Percentiles rank a stretch among this genome's conserved stretches.
Conservation (phyloP, 805 yeast genomes). For the Vanderwaltozyma verrucispora region DNA sequence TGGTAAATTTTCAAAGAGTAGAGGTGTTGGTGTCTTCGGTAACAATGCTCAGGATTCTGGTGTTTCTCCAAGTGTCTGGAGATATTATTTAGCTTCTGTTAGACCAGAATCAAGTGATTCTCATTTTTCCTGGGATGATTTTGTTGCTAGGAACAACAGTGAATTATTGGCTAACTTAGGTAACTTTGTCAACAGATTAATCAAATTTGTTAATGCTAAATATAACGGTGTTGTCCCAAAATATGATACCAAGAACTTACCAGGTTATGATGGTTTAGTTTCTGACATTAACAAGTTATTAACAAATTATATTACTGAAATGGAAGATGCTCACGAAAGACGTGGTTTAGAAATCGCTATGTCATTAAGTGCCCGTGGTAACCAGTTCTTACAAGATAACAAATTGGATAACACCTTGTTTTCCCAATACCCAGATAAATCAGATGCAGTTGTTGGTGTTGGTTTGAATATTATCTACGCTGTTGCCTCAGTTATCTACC, state of each 20-base stretch:
- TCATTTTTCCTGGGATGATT: slow-evolving; percentile 95
- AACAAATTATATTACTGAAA: slow-evolving; percentile 48
- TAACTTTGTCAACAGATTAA: slow-evolving; percentile 88
- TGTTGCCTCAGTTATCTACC: slow-evolving; percentile 71
- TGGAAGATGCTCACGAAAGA: slow-evolving; percentile 75
- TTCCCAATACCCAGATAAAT: slow-evolving; percentile 60
- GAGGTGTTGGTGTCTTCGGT: slow-evolving; percentile 97
- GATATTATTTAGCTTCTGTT: slow-evolving; percentile 85
- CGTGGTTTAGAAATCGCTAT: slow-evolving; percentile 87
- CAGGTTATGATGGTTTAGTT: slow-evolving; percentile 36
- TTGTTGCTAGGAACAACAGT: slow-evolving; percentile 85
- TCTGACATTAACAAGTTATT: slow-evolving; percentile 56
- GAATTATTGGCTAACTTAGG: slow-evolving; percentile 94
- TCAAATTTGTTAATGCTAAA: slow-evolving; percentile 82
- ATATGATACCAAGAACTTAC: slow-evolving; percentile 39
- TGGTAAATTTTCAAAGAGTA: slow-evolving; percentile 96
- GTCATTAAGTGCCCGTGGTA: slow-evolving; percentile 88
- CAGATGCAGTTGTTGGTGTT: slow-evolving; percentile 88
- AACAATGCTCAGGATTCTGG: slow-evolving; percentile 94
- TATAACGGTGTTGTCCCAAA: slow-evolving; percentile 84
- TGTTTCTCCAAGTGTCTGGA: slow-evolving; percentile 87
- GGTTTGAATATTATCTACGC: slow-evolving; percentile 83
- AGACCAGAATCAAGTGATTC: slow-evolving; percentile 96
- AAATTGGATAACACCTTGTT: slow-evolving; percentile 84
- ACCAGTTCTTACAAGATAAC: slow-evolving; percentile 90